Percentiles rank a stretch among this genome's conserved stretches.
These are phyloP conservation scores for Quercus glauca DNA, from an alignment of 306 rosid genomes.

Conservation along the genomic window DNA sequence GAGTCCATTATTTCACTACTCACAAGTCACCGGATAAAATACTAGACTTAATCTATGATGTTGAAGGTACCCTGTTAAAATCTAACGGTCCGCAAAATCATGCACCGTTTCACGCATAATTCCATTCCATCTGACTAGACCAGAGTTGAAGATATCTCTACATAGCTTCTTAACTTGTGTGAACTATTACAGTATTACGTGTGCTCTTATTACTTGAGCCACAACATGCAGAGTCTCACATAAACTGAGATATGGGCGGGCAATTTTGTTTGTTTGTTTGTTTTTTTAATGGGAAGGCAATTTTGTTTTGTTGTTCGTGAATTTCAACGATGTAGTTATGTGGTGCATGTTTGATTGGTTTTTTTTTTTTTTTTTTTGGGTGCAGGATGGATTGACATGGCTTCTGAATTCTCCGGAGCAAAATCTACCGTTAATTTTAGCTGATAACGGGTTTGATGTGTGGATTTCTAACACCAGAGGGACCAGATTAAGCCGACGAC, in stretches of 20 bases:
- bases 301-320: neutral
- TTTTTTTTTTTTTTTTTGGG: neutral
- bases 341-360: neutral
- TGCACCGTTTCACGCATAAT: constrained; percentile 15
- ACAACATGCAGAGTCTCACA: neutral
- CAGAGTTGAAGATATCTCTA: no score
- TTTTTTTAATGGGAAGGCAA: neutral
- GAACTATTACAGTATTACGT: neutral
- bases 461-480: constrained; percentile 92
- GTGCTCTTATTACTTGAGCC: neutral
- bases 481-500: constrained; percentile 71
- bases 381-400: constrained; percentile 85
- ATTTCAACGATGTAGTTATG: neutral
- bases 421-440: constrained; percentile 73
- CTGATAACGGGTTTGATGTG: constrained; percentile 78
- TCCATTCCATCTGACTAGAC: no score
- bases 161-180: neutral
- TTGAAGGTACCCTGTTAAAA: neutral
- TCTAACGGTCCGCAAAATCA: constrained; percentile 14
- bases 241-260: neutral
- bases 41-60: no score
- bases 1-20: no score
- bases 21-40: no score
- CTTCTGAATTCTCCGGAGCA: constrained; percentile 66
- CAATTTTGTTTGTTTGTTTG: constrained; percentile 13